Conservation (phyloP, 257 asterid genomes). For the Primulina huaijiensis region DNA sequence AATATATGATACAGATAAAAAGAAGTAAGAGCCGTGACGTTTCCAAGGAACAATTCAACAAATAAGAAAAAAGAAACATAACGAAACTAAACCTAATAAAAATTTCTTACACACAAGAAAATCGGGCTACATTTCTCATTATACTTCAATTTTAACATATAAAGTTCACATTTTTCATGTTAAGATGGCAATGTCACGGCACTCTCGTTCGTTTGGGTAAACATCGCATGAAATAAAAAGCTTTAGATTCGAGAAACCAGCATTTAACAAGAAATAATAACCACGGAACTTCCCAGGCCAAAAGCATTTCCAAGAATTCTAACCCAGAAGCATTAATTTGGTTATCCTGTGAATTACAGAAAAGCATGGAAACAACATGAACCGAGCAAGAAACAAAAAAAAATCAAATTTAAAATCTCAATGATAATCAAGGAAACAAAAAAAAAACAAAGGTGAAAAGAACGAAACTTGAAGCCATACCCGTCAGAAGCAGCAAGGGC, state of each 20-base stretch:
- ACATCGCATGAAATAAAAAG: not conserved
- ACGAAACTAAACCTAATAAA: too few relatives aligned
- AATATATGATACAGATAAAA: too few relatives aligned
- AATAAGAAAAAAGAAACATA: not conserved
- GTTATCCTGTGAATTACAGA: too few relatives aligned
- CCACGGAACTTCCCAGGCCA: not conserved
- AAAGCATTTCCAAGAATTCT: not conserved
- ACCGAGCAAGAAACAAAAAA: not conserved
- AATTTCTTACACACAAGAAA: too few relatives aligned
- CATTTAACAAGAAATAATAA: not conserved
- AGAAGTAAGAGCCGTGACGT: not conserved
- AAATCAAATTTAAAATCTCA: not conserved
- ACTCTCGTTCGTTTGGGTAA: constrained; percentile 3
- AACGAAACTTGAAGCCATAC: constrained; percentile 29
- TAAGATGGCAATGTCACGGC: not conserved
- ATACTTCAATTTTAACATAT: not conserved
- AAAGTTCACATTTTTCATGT: not conserved
- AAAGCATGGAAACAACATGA: not conserved
- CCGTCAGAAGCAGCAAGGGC: constrained; percentile 72
- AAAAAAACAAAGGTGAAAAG: not conserved
- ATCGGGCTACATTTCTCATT: not conserved
- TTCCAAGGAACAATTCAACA: not conserved
- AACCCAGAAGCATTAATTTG: not conserved
- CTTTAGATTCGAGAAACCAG: constrained; percentile 13
- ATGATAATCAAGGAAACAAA: not conserved